A percentile compares a stretch with the other conserved stretches of the same genome.
Conservation (phyloP, 305 asterid species). For the Fraxinus dipetala region DNA sequence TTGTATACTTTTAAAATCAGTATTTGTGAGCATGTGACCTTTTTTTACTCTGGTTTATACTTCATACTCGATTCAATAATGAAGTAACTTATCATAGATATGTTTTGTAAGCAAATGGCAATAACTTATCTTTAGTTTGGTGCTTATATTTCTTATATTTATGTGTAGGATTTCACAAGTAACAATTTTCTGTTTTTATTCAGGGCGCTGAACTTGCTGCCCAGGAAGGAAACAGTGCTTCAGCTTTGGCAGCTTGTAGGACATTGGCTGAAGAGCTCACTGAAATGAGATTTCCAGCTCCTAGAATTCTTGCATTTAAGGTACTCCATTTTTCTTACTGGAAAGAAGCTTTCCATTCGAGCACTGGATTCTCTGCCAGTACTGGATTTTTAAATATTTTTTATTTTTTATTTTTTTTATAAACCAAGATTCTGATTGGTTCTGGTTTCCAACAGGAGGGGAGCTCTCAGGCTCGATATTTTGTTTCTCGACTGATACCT, state of each 20-base stretch:
- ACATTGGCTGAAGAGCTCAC: constrained; percentile 97
- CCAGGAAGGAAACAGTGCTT: constrained; percentile 81
- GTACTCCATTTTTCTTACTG: constrained; percentile 28
- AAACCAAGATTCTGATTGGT: constrained; percentile 5
- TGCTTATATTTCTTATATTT: background rate
- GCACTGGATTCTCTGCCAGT: background rate
- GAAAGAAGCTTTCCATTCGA: background rate
- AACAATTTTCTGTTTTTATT: constrained; percentile 17
- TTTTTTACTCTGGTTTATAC: background rate
- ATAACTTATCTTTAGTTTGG: background rate
- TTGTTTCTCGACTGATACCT: constrained; percentile 84
- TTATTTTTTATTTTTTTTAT: background rate
- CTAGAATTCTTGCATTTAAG: constrained; percentile 95
- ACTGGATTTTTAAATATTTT: background rate
- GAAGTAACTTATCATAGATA: background rate
- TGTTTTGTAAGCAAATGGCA: background rate
- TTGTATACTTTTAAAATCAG: background rate
- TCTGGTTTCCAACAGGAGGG: constrained; percentile 70
- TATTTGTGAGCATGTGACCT: background rate
- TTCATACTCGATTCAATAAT: background rate
- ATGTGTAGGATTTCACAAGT: background rate
- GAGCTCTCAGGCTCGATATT: constrained; percentile 96
- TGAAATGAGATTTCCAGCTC: constrained; percentile 94
- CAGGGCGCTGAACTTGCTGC: constrained; percentile 96
- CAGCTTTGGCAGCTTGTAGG: constrained; percentile 97